Evolutionary conservation across 768 basidiomycete genomes (phyloP).

Genomic region (Hortiboletus flavorubellus): DNA sequence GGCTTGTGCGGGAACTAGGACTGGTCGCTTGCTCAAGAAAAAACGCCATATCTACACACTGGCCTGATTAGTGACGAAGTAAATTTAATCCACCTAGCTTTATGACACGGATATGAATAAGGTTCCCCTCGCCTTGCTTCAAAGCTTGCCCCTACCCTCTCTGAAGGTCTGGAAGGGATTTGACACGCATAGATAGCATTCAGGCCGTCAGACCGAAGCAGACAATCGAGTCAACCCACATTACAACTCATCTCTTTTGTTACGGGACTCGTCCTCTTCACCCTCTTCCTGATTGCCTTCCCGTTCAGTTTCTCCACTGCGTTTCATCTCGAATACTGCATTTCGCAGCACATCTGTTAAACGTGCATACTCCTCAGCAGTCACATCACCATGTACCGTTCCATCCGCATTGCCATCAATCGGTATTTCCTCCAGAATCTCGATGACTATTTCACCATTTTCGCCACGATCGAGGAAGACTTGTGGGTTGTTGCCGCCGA

Average conservation of each 20-base stretch:
- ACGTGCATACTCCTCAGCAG: slow-evolving; percentile 39
- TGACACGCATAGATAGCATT: slow-evolving; percentile 12
- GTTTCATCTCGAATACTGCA: slow-evolving; percentile 49
- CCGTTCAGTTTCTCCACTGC: slow-evolving; percentile 27
- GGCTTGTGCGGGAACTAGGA: slow-evolving; percentile 21
- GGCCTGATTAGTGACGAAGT: slow-evolving; percentile 2
- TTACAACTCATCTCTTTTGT: slow-evolving; percentile 32
- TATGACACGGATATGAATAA: slow-evolving; percentile 27
- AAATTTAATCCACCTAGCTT: slow-evolving; percentile 18
- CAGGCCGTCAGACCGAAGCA: slow-evolving; percentile 11
- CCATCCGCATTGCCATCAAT: slow-evolving; percentile 29
- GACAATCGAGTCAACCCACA: slow-evolving; percentile 22
- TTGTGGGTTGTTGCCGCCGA: slow-evolving; percentile 30
- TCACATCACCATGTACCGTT: slow-evolving; percentile 26
- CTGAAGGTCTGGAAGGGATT: slow-evolving; percentile 7
- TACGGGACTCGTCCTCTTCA: slow-evolving; percentile 30
- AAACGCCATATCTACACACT: slow-evolving; percentile 8
- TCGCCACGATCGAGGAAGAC: slow-evolving; percentile 42
- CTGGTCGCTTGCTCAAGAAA: slow-evolving; percentile 4
- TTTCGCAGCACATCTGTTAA: slow-evolving; percentile 51
- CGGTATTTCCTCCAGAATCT: slow-evolving; percentile 45
- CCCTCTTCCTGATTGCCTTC: slow-evolving; percentile 29
- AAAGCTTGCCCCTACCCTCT: slow-evolving; percentile 1
- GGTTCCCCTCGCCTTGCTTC: slow-evolving; percentile 3
- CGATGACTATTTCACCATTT: slow-evolving; percentile 41